Evolutionary conservation across 1,139 yeast genomes (phyloP).

Genomic region (Geotrichum siamense): DNA sequence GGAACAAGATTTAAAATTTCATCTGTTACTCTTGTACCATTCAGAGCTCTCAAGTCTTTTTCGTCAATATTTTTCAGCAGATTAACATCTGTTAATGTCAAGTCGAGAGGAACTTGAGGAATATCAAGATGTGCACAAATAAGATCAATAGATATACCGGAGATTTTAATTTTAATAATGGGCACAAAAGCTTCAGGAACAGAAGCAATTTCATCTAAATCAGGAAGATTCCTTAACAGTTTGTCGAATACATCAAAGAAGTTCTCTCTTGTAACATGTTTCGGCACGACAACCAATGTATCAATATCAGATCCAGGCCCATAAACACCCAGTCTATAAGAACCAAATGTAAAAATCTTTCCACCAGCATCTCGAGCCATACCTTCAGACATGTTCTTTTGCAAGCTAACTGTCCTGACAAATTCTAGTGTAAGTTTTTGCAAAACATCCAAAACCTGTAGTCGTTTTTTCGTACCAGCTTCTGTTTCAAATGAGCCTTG

Average conservation of each 20-base stretch:
- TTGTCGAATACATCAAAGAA: conserved; percentile 74
- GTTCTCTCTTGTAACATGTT: conserved; percentile 85
- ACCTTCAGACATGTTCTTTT: conserved; percentile 90
- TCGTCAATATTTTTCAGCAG: conserved; percentile 81
- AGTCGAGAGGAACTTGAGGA: conserved; percentile 66
- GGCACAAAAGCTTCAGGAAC: conserved; percentile 98
- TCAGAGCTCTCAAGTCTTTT: conserved; percentile 75
- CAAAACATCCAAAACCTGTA: conserved; percentile 58
- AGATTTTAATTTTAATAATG: conserved; percentile 77
- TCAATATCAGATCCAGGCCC: conserved; percentile 99
- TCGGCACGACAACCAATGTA: conserved; percentile 90
- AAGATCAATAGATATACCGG: conserved; percentile 85
- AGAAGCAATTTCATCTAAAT: conserved; percentile 79
- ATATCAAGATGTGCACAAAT: conserved; percentile 75
- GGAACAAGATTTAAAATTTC: conserved; percentile 86
- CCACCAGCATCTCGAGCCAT: conserved; percentile 98
- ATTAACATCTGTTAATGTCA: conserved; percentile 78
- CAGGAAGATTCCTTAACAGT: conserved; percentile 61
- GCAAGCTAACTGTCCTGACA: conserved; percentile 70
- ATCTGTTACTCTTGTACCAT: conserved; percentile 97
- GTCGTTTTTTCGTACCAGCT: conserved; percentile 68
- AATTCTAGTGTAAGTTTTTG: conserved; percentile 73
- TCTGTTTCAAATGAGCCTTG: conserved; percentile 88
- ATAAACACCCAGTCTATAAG: conserved; percentile 88
- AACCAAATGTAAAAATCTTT: conserved; percentile 89